Evolutionary conservation across 1,284 basidiomycete species (phyloP).

Genomic region (Fomes fomentarius): DNA sequence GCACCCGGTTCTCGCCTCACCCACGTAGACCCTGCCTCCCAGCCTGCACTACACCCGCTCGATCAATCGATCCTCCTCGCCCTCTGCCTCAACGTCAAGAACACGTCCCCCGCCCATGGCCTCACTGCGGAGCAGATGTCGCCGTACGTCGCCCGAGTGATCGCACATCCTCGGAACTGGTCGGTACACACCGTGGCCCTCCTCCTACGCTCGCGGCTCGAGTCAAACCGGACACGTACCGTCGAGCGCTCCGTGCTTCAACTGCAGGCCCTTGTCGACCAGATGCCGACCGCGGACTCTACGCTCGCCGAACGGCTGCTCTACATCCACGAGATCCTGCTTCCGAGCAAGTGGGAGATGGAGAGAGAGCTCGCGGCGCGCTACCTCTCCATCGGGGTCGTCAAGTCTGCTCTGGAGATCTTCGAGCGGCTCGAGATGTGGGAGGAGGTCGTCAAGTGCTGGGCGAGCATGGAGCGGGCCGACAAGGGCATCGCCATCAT

Average conservation of each 20-base stretch:
- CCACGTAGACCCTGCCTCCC: slow-evolving; percentile 81
- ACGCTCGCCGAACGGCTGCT: slow-evolving; percentile 70
- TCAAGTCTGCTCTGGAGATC: slow-evolving; percentile 87
- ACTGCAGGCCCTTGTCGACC: slow-evolving; percentile 91
- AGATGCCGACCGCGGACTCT: slow-evolving; percentile 89
- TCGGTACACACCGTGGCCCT: slow-evolving; percentile 94
- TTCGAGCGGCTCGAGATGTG: slow-evolving; percentile 95
- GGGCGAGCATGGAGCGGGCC: slow-evolving; percentile 76
- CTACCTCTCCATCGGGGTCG: slow-evolving; percentile 82
- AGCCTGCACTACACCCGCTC: slow-evolving; percentile 86
- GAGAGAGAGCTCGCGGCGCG: slow-evolving; percentile 86
- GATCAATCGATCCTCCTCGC: slow-evolving; percentile 91
- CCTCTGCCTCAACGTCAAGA: slow-evolving; percentile 88
- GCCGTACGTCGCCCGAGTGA: slow-evolving; percentile 86
- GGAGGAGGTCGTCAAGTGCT: slow-evolving; percentile 92
- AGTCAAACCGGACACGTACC: slow-evolving; percentile 85
- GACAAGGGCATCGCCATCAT: slow-evolving; percentile 82
- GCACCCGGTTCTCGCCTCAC: slow-evolving; percentile 46
- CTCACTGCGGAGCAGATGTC: slow-evolving; percentile 89
- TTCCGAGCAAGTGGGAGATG: slow-evolving; percentile 91
- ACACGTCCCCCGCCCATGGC: slow-evolving; percentile 85
- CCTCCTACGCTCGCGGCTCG: slow-evolving; percentile 86
- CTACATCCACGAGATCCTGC: slow-evolving; percentile 78
- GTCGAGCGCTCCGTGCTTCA: slow-evolving; percentile 90
- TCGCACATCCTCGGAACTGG: slow-evolving; percentile 90